These are phyloP conservation scores for Suillus cothurnatus DNA, from an alignment of 768 basidiomycete species.

Conservation along the genomic window DNA sequence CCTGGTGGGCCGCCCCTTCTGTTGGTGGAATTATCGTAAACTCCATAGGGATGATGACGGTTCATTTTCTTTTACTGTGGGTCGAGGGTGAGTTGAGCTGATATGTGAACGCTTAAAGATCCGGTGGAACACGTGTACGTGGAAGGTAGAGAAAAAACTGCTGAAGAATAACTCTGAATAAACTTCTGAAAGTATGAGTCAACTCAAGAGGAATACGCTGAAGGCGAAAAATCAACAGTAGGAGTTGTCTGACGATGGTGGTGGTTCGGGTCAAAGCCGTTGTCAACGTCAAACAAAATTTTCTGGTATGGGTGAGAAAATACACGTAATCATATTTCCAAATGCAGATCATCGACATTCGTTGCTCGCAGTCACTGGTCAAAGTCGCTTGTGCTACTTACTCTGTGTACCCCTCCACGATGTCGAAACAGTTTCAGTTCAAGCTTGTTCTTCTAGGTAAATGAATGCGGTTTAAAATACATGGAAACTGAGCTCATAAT, in stretches of 20 bases:
- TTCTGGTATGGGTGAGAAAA: conserved; percentile 32
- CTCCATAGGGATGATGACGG: conserved; percentile 84
- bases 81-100: background rate
- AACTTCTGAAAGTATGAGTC: conserved; percentile 27
- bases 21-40: conserved; percentile 60
- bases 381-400: conserved; percentile 19
- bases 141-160: conserved; percentile 1
- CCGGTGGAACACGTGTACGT: conserved; percentile 7
- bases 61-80: conserved; percentile 56
- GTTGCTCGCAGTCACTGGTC: background rate
- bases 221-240: conserved; percentile 22
- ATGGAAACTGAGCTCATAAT: conserved; percentile 14
- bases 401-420: conserved; percentile 41
- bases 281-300: conserved; percentile 26
- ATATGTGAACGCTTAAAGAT: conserved; percentile 10
- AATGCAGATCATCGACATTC: conserved; percentile 5
- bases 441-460: conserved; percentile 94
- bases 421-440: conserved; percentile 94
- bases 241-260: conserved; percentile 33
- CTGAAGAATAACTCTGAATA: conserved; percentile 19
- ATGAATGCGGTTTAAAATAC: conserved; percentile 21
- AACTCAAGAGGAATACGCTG: conserved; percentile 24
- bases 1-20: conserved; percentile 68
- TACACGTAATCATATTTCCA: conserved; percentile 28
- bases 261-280: conserved; percentile 33